Evolutionary conservation across 2,329 filamentous ascomycete genomes (phyloP).

Genomic region (Tolypocladium capitatum): DNA sequence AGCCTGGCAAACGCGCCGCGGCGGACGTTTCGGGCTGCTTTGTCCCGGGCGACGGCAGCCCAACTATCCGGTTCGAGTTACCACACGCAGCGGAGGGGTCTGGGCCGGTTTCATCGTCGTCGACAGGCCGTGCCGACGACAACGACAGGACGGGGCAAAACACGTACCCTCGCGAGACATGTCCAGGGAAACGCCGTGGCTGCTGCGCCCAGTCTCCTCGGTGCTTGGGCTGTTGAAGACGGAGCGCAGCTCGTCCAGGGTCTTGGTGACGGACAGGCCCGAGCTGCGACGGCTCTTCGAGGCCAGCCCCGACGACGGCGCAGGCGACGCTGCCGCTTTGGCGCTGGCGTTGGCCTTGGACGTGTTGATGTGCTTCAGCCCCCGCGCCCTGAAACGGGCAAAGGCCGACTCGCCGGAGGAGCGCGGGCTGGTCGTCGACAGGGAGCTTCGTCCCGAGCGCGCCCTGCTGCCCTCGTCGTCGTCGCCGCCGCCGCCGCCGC

Average conservation of each 20-base stretch:
- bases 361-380: conserved; percentile 11
- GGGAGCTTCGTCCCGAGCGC: conserved; percentile 18
- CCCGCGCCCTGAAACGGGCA: conserved; percentile 29
- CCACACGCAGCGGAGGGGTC: no score
- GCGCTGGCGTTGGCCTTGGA: conserved; percentile 8
- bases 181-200: neutral
- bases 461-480: conserved; percentile 1
- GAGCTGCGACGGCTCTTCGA: conserved; percentile 13
- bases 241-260: neutral
- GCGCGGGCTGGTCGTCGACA: conserved; percentile 30
- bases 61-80: neutral
- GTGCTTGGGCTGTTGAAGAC: neutral
- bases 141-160: no score
- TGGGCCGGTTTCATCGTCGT: no score
- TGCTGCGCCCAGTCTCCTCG: neutral
- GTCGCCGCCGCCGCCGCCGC: no score
- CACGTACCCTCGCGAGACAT: neutral
- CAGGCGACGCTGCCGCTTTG: conserved; percentile 5
- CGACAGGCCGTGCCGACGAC: no score
- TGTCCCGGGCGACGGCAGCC: neutral
- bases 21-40: neutral
- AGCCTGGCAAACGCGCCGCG: neutral
- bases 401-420: conserved; percentile 27
- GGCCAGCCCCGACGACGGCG: conserved; percentile 9
- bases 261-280: conserved; percentile 1